A percentile compares a stretch with the other conserved stretches of the same genome.
Conservation (phyloP, 768 basidiomycete species). For the Boletus sensibilis region DNA sequence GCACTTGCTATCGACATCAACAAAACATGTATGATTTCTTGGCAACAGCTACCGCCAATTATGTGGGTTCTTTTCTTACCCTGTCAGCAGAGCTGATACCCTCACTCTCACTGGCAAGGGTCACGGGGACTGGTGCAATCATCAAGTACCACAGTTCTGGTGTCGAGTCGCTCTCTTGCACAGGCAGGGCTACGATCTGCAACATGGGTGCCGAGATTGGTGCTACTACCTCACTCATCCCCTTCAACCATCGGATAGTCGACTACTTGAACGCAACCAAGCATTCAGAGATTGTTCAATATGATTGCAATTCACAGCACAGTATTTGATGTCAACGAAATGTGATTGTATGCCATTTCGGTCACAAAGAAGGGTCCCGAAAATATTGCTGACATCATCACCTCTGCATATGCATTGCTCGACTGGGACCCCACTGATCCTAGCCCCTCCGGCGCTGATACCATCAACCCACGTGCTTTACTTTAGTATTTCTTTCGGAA, state of each 20-base stretch:
- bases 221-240: constrained; percentile 98
- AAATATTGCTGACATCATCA: not conserved
- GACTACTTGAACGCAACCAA: constrained; percentile 93
- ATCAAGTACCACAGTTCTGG: constrained; percentile 96
- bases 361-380: not conserved
- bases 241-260: constrained; percentile 93
- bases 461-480: too few species aligned
- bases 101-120: constrained; percentile 99
- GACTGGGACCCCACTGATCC: not conserved
- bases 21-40: constrained; percentile 99
- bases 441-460: not conserved
- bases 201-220: constrained; percentile 99
- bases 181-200: constrained; percentile 99
- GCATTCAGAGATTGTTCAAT: constrained; percentile 81
- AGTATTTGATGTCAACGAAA: too few species aligned
- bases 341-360: not conserved
- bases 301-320: too few species aligned
- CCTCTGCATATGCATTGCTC: not conserved
- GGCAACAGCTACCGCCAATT: constrained; percentile 93
- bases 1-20: constrained; percentile 89
- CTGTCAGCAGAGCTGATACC: constrained; percentile 91
- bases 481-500: too few species aligned
- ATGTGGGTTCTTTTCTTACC: constrained; percentile 38
- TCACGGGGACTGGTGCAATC: constrained; percentile 96
- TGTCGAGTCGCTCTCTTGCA: constrained; percentile 94